Evolutionary conservation across 2,329 filamentous ascomycete species (phyloP), one percentile per base, ranked within the genome.

Genomic region (Zymoseptoria crescenta): DNA sequence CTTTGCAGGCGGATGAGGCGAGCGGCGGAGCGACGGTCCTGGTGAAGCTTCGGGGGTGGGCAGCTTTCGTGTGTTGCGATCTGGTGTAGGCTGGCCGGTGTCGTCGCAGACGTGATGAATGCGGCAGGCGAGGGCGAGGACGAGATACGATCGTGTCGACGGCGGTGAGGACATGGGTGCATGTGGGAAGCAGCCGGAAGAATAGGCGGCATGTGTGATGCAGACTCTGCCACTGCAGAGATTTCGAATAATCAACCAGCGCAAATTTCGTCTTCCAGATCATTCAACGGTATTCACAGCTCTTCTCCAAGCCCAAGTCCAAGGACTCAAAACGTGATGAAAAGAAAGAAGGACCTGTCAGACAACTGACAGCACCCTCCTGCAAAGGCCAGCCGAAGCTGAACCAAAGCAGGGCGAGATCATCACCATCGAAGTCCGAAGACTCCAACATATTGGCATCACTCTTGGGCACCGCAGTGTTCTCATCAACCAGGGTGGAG

Each of bases 401-500:
- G 66, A 68, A 56, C 68, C 63, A 62, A 54, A 66, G 63, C 60
- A 67, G 62, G 67, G 61, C 63, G 69, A 72, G 69, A 72, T 72
- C 69, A 72, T 72, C 65, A 66, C 69, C 69, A 67, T 62, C 66
- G 52, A 60, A 59, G 58, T 57, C 49, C 49, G 61, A 59, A 59
- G 59, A 54, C 58, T 58, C 59, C 56, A 58, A 62, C 63, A 67
- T 54, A 64, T 57, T 61, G 68, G 69, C 69, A 70, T 72, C 69
- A 72, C 69, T 70, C 69, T 72, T 64, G 65, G 66, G 67, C 67
- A 61, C 62, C 64, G 68, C 64, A 69, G 69, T 70, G 64, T 62
- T 59, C 63, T 72, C 69, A 71, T 72, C 69, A 69, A 64, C 67
- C 69, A 65, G 66, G 69, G 65, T 69, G 69, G 67, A 70, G 69